Base-by-base conservation (phyloP, 1,139 yeast species). In the Blastobotrys illinoisensis region DNA sequence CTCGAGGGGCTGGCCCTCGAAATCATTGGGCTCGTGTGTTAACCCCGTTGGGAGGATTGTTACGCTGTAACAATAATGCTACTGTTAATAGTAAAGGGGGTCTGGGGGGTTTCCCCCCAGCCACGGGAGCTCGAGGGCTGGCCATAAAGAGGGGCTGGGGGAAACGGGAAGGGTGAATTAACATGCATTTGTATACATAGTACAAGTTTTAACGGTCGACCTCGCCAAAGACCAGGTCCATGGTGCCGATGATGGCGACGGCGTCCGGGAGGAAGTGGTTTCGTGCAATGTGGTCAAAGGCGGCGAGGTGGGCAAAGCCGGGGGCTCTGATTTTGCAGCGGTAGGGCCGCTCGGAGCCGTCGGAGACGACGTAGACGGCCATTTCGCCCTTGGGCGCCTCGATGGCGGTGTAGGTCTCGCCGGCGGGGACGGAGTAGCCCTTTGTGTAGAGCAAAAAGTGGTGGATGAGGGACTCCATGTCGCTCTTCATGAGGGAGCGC, bases 351-450 rank as follows among this genome's bases (percentile, higher is more conserved):
- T 88, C 96, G 56, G 86, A 75, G 55, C 96, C 96, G 72, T 88
- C 96, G 62, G 91, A 83, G 57, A 88, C 96, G 54, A 88, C 86
- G 68, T 85, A 88, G 56, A 88, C 95, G 58, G 87, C 96, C 95
- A 88, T 87, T 74, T 88, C 96, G 68, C 96, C 96, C 81, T 88
- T 88, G 71, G 96, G 96, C 43, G 96, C 96, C 75, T 88, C 96
- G 63, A 88, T 88, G 56, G 89, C 95, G 53, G 95, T 87, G 72
- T 88, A 88, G 23, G 96, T 86, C 76, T 88, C 96, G 65, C 96
- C 96, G 56, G 83, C 86, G 48, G 96, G 96, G 46, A 88, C 96
- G 50, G 86, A 84, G 71, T 83, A 88, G 63, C 96, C 96, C 79
- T 88, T 88, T 54, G 95, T 86, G 77, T 84, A 88, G 64, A 87